Evolutionary conservation across 768 basidiomycete species (phyloP).

Genomic region (Tylopilus vinaceipallidus): DNA sequence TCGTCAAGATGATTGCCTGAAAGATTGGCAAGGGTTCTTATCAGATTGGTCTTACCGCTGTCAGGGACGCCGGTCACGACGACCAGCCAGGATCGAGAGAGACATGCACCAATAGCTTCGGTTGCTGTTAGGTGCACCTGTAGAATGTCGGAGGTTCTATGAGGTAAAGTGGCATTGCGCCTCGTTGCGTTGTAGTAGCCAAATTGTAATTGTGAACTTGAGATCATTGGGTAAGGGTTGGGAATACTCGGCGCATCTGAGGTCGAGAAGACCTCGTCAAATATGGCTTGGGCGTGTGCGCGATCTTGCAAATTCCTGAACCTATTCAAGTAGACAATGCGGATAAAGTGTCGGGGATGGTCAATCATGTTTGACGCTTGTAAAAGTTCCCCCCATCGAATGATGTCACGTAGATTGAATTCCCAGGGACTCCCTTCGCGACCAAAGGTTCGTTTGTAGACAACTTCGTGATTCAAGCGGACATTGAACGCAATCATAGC

Average conservation of each 20-base stretch:
- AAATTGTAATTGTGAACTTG: slow-evolving; percentile 54
- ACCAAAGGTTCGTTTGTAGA: slow-evolving; percentile 63
- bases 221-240: slow-evolving; percentile 34
- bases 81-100: slow-evolving; percentile 81
- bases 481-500: slow-evolving; percentile 84
- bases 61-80: slow-evolving; percentile 76
- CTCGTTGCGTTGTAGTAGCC: slow-evolving; percentile 56
- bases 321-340: slow-evolving; percentile 77
- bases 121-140: slow-evolving; percentile 63
- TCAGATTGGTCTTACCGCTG: slow-evolving; percentile 77
- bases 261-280: slow-evolving; percentile 49
- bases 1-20: slow-evolving; percentile 70
- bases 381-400: slow-evolving; percentile 78
- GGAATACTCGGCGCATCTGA: slow-evolving; percentile 37
- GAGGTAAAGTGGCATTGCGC: slow-evolving; percentile 26
- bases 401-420: slow-evolving; percentile 93
- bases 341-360: slow-evolving; percentile 64
- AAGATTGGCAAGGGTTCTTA: slow-evolving; percentile 66
- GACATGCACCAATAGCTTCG: slow-evolving; percentile 72
- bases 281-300: slow-evolving; percentile 45
- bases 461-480: slow-evolving; percentile 64
- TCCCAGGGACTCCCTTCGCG: slow-evolving; percentile 92
- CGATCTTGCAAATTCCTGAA: slow-evolving; percentile 80
- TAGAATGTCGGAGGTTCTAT: slow-evolving; percentile 50
- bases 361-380: slow-evolving; percentile 27